Base-by-base conservation (phyloP, 371 early-diverging fungal species). In the Thermomucor indicae-seudaticae region DNA sequence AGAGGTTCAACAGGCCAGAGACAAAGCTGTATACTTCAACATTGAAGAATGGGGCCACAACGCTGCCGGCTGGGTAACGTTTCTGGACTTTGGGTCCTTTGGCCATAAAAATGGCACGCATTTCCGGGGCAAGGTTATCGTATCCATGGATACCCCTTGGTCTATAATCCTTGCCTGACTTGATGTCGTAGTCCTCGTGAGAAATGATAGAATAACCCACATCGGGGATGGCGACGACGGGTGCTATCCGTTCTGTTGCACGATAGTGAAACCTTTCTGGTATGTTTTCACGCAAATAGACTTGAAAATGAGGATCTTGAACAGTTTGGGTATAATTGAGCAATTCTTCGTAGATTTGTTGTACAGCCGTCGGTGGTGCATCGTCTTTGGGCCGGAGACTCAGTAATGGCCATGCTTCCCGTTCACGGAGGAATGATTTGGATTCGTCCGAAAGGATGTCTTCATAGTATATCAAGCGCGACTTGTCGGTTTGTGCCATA, bases 41-140 rank as follows among this genome's bases (percentile, higher is more conserved):
- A 62, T 92, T 92, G 37, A 74, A 72, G 39, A 88, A 83, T 1
- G 85, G 75, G n/a, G 70, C 61, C n/a, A 76, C 22, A n/a, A 70
- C 39, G 2, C 62, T 50, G 1, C 70, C 78, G 19, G 34, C 31
- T 20, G 37, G 53, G 30, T 53, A 58, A 2, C 23, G 35, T 7
- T 43, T 31, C 10, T 53, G 30, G 53, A 94, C 84, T 1, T 79
- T 75, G 0, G 93, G 93, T 0, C 95, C 95, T 19, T 63, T 58
- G 3, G 92, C 95, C 53, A 93, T 57, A 58, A 96, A 95, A 20
- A 92, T 83, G 11, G 93, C 92, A 2, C 85, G 80, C 95, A 96
- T 96, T 19, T 89, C 85, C 1, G 68, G 71, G 17, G 78, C 70
- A 44, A 77, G 43, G 59, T 89, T 83, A 59, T 94, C 89, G 65